A percentile compares a stretch with the other conserved stretches of the same genome.
Evolutionary conservation across 495 filamentous ascomycete species (phyloP).

Genomic region (Hypomontagnella monticulosa): DNA sequence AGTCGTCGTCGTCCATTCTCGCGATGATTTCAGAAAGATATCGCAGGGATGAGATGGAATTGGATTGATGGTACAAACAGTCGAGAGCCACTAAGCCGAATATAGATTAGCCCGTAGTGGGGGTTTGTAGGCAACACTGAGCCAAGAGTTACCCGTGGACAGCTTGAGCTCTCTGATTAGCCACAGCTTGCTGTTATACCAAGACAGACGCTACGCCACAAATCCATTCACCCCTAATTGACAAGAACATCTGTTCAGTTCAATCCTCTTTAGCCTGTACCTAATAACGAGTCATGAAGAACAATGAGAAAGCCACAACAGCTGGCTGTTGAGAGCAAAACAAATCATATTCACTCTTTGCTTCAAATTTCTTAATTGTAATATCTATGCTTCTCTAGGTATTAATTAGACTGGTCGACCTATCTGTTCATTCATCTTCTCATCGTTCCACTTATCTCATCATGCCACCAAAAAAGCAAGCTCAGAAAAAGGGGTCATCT

Average conservation of each 20-base stretch:
- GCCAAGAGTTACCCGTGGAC: background rate
- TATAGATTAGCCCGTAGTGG: constrained; percentile 9
- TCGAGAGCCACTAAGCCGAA: constrained; percentile 14
- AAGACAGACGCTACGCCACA: constrained; percentile 39
- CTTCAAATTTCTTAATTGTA: background rate
- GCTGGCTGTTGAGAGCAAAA: constrained; percentile 44
- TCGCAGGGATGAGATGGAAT: too few species aligned
- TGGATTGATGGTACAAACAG: background rate
- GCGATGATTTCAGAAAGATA: background rate
- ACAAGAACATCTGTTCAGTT: constrained; percentile 28
- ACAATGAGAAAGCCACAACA: constrained; percentile 37
- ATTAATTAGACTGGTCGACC: background rate
- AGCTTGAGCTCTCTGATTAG: background rate
- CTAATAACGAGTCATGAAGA: background rate
- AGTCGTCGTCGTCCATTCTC: constrained; percentile 66
- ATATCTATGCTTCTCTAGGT: background rate
- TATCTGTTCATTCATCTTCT: background rate
- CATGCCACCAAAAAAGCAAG: constrained; percentile 45
- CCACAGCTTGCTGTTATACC: constrained; percentile 3
- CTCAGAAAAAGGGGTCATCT: constrained; percentile 33
- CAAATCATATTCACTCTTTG: constrained; percentile 9
- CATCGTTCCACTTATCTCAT: too few species aligned
- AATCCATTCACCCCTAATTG: constrained; percentile 15
- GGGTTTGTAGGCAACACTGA: background rate
- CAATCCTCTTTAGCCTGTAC: constrained; percentile 28